Percentiles rank a stretch among this genome's conserved stretches.
Evolutionary conservation across 495 filamentous ascomycete species (phyloP).

Genomic region (Staphylotrichum longicolle): DNA sequence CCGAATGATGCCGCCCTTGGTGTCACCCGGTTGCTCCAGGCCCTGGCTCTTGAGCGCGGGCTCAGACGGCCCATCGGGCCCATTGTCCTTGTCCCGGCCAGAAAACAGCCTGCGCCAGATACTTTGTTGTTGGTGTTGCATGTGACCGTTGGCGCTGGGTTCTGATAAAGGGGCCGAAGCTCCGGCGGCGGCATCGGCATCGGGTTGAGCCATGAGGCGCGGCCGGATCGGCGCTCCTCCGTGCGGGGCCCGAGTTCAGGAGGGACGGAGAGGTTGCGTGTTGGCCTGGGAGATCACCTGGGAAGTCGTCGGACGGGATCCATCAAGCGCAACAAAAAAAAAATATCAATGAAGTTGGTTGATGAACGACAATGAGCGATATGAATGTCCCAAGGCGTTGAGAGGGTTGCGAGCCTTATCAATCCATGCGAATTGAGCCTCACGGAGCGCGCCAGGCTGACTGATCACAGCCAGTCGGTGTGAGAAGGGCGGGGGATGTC

Average conservation of each 20-base stretch:
- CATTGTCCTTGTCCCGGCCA: constrained; percentile 26
- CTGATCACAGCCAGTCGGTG: neutral
- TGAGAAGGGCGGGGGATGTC: neutral
- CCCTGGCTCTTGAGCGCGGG: constrained; percentile 14
- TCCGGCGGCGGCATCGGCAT: constrained; percentile 15
- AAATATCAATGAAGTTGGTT: neutral
- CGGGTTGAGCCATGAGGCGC: constrained; percentile 31
- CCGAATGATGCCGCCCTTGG: constrained; percentile 33
- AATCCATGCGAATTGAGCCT: constrained; percentile 11
- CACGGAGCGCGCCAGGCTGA: constrained; percentile 5
- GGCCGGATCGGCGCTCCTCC: constrained; percentile 13
- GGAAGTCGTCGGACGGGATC: neutral
- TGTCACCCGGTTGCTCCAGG: constrained; percentile 25
- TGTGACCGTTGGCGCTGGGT: constrained; percentile 11
- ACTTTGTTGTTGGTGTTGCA: constrained; percentile 18
- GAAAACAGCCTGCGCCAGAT: constrained; percentile 30
- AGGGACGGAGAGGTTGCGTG: neutral
- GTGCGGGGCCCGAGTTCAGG: constrained; percentile 7
- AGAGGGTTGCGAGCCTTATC: constrained; percentile 14
- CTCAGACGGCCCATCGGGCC: constrained; percentile 12
- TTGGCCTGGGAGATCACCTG: neutral
- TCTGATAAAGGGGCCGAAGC: constrained; percentile 18
- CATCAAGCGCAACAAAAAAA: constrained; percentile 15
- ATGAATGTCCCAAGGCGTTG: constrained; percentile 13
- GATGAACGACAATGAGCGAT: neutral